A percentile compares a stretch with the other conserved stretches of the same genome.
phyloP scores from a whole-genome alignment of 192 early-diverging fungal species.

The Coemansia sp. region DNA sequence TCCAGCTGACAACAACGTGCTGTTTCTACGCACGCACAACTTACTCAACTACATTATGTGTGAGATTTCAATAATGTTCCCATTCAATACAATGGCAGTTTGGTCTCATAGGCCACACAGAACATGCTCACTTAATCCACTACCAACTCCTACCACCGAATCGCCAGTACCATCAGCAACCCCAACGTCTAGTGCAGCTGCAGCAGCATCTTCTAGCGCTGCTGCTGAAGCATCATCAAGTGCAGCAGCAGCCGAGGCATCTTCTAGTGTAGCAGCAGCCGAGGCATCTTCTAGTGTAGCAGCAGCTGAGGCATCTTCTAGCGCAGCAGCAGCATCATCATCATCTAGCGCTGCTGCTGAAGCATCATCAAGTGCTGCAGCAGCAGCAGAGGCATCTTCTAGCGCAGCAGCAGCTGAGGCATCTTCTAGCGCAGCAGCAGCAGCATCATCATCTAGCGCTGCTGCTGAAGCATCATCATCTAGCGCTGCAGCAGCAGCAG shows the following conservation, averaged over 20 bases:
- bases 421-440: too few species aligned
- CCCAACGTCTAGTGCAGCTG: neutral
- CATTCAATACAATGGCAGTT: conserved; percentile 5
- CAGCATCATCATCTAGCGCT: neutral
- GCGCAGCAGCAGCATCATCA: neutral
- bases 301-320: too few species aligned
- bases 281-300: too few species aligned
- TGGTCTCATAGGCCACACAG: neutral
- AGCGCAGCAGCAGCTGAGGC: neutral
- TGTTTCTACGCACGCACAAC: conserved; percentile 9
- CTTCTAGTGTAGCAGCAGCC: too few species aligned
- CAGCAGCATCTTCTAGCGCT: neutral
- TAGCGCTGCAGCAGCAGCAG: neutral
- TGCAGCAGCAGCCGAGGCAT: too few species aligned
- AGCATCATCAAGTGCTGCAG: neutral
- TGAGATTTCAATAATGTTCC: conserved; percentile 5
- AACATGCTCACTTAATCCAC: neutral
- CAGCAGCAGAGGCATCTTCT: neutral
- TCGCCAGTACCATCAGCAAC: neutral
- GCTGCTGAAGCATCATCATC: neutral
- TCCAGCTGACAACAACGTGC: neutral
- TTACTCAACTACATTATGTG: conserved; percentile 29
- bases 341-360: neutral
- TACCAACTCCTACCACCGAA: neutral
- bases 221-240: neutral